Evolutionary conservation across 164 flowering plant species (phyloP).

Genomic region (Nymphaea colorata): DNA sequence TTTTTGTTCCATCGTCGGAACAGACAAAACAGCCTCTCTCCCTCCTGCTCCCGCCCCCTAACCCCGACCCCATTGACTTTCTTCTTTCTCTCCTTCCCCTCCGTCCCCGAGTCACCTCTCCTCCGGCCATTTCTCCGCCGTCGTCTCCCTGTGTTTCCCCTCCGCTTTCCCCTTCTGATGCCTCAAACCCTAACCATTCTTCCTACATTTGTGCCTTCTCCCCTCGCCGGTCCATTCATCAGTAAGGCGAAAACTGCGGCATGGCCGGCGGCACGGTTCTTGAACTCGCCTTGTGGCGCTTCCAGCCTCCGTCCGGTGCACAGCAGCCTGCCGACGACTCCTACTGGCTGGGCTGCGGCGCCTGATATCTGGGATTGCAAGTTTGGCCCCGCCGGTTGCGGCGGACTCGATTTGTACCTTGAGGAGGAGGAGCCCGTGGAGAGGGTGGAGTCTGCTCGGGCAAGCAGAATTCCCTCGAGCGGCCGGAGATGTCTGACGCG

Average conservation of each 20-base stretch:
- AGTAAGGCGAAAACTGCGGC: slow-evolving; percentile 33
- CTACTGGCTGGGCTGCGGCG: slow-evolving; percentile 27
- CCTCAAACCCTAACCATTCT: slow-evolving; percentile 15
- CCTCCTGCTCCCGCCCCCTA: no score
- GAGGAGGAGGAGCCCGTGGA: slow-evolving; percentile 51
- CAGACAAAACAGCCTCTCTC: no score
- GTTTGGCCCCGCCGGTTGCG: neutral
- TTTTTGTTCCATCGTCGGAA: no score
- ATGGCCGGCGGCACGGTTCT: slow-evolving; percentile 17
- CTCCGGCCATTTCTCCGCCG: slow-evolving; percentile 25
- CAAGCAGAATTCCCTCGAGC: slow-evolving; percentile 48
- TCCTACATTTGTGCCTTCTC: slow-evolving; percentile 24
- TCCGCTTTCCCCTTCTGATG: slow-evolving; percentile 15
- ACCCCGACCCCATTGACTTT: neutral
- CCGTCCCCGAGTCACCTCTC: neutral
- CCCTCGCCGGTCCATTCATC: slow-evolving; percentile 13
- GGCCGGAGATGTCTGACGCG: slow-evolving; percentile 36
- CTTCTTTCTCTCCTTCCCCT: neutral
- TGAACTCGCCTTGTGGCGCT: slow-evolving; percentile 19
- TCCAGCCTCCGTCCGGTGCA: slow-evolving; percentile 33
- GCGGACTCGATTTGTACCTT: slow-evolving; percentile 9
- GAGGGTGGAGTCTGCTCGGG: slow-evolving; percentile 70
- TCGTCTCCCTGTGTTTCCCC: slow-evolving; percentile 36
- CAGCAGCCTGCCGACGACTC: slow-evolving; percentile 53
- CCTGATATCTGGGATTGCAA: neutral